Base-by-base conservation (phyloP, 1,284 basidiomycete genomes). In the Tilletiopsis washingtonensis region DNA sequence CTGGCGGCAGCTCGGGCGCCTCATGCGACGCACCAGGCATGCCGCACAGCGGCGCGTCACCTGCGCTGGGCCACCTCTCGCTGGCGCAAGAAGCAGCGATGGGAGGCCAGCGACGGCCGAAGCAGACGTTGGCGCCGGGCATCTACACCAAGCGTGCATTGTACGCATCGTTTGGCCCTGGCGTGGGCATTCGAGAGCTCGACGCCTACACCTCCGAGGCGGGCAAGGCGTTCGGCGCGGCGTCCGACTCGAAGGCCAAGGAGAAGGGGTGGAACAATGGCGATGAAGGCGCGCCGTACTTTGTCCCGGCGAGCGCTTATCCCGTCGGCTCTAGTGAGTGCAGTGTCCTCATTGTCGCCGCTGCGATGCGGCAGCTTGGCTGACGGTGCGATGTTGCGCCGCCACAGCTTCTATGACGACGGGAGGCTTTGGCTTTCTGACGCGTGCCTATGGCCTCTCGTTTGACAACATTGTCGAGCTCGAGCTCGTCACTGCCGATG, bases 361-460 rank as follows among this genome's bases (percentile, higher is more conserved):
- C 38, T 34, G 29, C 29, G n/a, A 9, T n/a, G 9, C 29, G 9
- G n/a, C 9, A 43, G 83, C 84, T 9, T 82, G 86, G 47, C 86
- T 90, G 84, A 75, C 91, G 53, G 80, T 86, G 2, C 88, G 85
- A 12, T 89, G 90, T 9, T 34, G 29, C 29, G n/a, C 29, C 29
- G 9, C 29, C 29, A 34, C 9, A 43, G 83, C 84, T 9, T 82
- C 87, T 47, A 86, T 90, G 84, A 75, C 91, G 53, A 80, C 87
- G 2, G 88, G 85, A 12, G 90, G 90, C 0, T 93, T 91, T 65
- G 89, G 90, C 1, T 93, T 91, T 75, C 75, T 91, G 38, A 83
- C 85, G 40, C 79, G 90, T 44, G 76, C 88, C 58, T 81, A 85
- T 56, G 90, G 90, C 3, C 76, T 93, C 2, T 67, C 64, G 36